Evolutionary conservation across 2,329 filamentous ascomycete genomes (phyloP), one percentile per base, ranked within the genome.

Genomic region (Calonectria pteridis): DNA sequence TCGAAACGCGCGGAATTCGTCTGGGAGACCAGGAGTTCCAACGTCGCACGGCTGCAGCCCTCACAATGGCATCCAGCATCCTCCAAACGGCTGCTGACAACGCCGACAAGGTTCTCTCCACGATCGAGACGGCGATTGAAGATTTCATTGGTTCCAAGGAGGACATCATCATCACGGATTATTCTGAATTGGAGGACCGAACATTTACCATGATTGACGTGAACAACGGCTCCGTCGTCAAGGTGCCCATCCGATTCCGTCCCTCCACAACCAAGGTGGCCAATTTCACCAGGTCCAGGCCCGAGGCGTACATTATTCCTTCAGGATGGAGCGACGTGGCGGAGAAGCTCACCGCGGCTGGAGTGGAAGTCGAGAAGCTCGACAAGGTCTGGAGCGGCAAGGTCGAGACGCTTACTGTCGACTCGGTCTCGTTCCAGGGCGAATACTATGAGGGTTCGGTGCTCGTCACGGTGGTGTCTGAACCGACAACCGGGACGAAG

Each of bases 1-100:
- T 76, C 0, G 82, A 84, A 64, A 83, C 79, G 23, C 76, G 82
- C 49, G 82, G 82, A 0, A 83, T 83, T 4, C 72, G 79, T 0
- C 76, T 84, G 0, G 82, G 75, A 1, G 76, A 82, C 53, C 81
- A 84, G 26, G 77, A 84, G 35, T 84, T 79, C 13, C 80, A 81
- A 59, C 79, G 82, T 1, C 76, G 82, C 33, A 80, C 80, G 0
- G 81, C 81, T 0, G 73, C 81, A 0, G 82, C 79, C 0, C 58
- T 84, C 11, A 78, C 76, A 0, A 82, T 83, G 78, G 76, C 80
- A 0, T 75, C 76, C 33, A 73, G 81, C 0, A 76, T 83, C 18
- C 72, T 84, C 0, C 80, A 84, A 28, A 83, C 82, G 0, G 80
- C 82, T 1, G 78, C 75, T 2, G 80, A 81, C 20, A 79, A 81